These are phyloP conservation scores for Boletellus sp. DNA, from an alignment of 768 basidiomycete genomes.

Conservation along the genomic window DNA sequence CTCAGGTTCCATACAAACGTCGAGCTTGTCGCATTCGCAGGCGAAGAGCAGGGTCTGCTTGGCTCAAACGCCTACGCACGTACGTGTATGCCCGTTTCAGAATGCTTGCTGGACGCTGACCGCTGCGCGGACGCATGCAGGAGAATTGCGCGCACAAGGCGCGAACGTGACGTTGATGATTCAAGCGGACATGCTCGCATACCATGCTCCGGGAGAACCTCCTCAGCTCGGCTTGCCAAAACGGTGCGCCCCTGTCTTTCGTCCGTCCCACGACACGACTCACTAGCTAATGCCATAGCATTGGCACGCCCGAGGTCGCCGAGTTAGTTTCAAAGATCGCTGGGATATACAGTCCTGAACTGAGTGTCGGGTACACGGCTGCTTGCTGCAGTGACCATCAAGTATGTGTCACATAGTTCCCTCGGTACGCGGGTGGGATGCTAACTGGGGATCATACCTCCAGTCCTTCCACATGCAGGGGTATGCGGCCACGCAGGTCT, in stretches of 20 bases:
- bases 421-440: neutral
- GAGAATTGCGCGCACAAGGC: conserved; percentile 49
- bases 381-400: conserved; percentile 94
- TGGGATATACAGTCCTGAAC: conserved; percentile 75
- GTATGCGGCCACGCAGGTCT: conserved; percentile 83
- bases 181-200: conserved; percentile 92
- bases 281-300: conserved; percentile 40
- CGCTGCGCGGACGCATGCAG: conserved; percentile 32
- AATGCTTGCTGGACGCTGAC: neutral
- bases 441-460: neutral
- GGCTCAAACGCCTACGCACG: conserved; percentile 80
- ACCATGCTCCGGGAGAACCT: conserved; percentile 74
- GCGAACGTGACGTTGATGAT: conserved; percentile 79
- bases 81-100: conserved; percentile 35
- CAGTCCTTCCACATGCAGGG: conserved; percentile 81
- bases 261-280: neutral
- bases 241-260: conserved; percentile 43
- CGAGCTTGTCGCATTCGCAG: conserved; percentile 80
- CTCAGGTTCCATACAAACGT: conserved; percentile 74
- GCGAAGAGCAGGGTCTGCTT: conserved; percentile 86
- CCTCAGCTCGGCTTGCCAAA: conserved; percentile 79
- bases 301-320: conserved; percentile 73
- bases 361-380: conserved; percentile 64
- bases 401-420: conserved; percentile 33
- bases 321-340: conserved; percentile 75